A percentile compares a stretch with the other conserved stretches of the same genome.
phyloP scores from a whole-genome alignment of 2,329 filamentous ascomycete genomes.

The Pyrenochaeta sp. region DNA sequence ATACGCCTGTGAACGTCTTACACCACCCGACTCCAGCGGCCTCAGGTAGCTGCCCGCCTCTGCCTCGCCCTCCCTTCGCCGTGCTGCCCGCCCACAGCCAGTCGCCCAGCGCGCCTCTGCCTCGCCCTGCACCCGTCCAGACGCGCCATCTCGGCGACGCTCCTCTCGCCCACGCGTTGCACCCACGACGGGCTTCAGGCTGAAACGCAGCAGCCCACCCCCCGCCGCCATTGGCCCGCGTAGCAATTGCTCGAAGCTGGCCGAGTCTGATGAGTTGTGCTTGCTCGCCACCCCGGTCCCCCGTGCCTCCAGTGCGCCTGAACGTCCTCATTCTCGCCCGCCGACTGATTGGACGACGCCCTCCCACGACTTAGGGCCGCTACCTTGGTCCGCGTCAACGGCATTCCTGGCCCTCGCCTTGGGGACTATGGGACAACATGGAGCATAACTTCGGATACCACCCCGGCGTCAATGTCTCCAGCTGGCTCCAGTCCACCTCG shows the following conservation, averaged over 20 bases:
- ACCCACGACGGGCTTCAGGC: slow-evolving; percentile 19
- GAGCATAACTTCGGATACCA: slow-evolving; percentile 21
- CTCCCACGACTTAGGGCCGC: slow-evolving; percentile 12
- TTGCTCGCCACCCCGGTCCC: slow-evolving; percentile 35
- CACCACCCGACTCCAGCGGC: slow-evolving; percentile 6
- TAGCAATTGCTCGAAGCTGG: slow-evolving; percentile 22
- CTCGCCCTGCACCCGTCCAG: neutral
- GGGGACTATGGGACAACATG: slow-evolving; percentile 20
- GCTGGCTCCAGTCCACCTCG: slow-evolving; percentile 44
- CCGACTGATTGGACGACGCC: slow-evolving; percentile 24
- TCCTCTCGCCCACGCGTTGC: slow-evolving; percentile 15
- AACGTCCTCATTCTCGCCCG: slow-evolving; percentile 26
- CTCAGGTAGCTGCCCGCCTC: slow-evolving; percentile 3
- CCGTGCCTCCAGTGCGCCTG: slow-evolving; percentile 30
- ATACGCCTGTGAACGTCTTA: slow-evolving; percentile 8
- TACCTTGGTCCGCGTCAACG: slow-evolving; percentile 17
- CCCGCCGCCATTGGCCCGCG: slow-evolving; percentile 31
- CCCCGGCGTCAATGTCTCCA: slow-evolving; percentile 15
- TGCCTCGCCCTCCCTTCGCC: neutral
- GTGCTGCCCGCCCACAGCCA: slow-evolving; percentile 1
- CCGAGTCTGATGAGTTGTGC: slow-evolving; percentile 40
- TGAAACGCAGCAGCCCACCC: slow-evolving; percentile 31
- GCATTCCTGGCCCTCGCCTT: slow-evolving; percentile 9
- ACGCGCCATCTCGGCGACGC: slow-evolving; percentile 5
- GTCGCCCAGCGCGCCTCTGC: neutral